These are phyloP conservation scores for Ogataea siamensis DNA, from an alignment of 805 yeast genomes.

Conservation along the genomic window DNA sequence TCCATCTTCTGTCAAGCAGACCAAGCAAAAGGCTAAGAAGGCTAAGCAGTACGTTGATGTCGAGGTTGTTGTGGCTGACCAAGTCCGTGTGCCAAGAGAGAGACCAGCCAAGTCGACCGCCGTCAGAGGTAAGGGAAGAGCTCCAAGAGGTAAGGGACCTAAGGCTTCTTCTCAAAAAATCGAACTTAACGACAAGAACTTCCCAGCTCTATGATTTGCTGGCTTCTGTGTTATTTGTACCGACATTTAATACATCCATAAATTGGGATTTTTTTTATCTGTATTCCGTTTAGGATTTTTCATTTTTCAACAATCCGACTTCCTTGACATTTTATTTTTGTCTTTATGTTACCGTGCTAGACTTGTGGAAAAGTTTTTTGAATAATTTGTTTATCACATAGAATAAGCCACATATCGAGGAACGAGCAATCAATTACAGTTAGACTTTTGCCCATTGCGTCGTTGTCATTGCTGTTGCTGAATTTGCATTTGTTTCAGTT, in stretches of 20 bases:
- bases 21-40: conserved; percentile 73
- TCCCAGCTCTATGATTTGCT: conserved; percentile 59
- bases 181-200: conserved; percentile 50
- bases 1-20: conserved; percentile 63
- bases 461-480: background rate
- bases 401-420: background rate
- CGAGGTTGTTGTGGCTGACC: conserved; percentile 68
- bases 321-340: conserved; percentile 1
- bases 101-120: conserved; percentile 25
- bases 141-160: conserved; percentile 18
- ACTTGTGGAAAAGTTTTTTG: conserved; percentile 3
- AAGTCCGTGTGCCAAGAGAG: conserved; percentile 39
- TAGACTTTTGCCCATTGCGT: background rate
- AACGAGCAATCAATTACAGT: background rate
- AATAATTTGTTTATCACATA: conserved; percentile 1
- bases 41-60: conserved; percentile 77
- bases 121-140: conserved; percentile 29
- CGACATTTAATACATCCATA: conserved; percentile 8
- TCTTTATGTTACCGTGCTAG: conserved; percentile 8
- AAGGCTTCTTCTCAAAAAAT: conserved; percentile 29
- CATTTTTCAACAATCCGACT: conserved; percentile 6
- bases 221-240: conserved; percentile 8
- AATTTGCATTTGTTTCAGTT: background rate
- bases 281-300: conserved; percentile 6
- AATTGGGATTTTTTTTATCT: conserved; percentile 3